phyloP scores from a whole-genome alignment of 1,139 yeast species.

The Zygosaccharomyces pseudobailii region DNA sequence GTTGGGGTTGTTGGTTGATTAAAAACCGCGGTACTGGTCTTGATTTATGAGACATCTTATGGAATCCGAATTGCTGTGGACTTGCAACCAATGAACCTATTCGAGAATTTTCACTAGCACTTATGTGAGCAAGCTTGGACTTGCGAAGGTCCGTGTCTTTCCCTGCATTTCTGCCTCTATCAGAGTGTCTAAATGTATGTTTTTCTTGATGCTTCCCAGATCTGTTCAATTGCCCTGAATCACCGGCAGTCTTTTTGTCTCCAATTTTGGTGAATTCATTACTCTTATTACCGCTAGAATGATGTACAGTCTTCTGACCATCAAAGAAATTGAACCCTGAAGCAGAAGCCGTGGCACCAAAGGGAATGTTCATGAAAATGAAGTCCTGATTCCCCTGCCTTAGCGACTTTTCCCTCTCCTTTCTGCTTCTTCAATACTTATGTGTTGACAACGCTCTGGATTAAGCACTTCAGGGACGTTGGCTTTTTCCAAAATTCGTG shows the following conservation, averaged over 20 bases:
- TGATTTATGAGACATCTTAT: conserved; percentile 13
- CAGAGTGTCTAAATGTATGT: background rate
- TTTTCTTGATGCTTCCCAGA: background rate
- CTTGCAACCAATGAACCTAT: conserved; percentile 18
- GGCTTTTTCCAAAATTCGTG: background rate
- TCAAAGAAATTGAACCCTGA: conserved; percentile 14
- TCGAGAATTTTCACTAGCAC: background rate
- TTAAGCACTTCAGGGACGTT: background rate
- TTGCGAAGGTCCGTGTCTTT: background rate
- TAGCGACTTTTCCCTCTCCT: background rate
- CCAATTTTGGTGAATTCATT: conserved; percentile 4
- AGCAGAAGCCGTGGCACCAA: conserved; percentile 15
- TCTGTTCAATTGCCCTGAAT: background rate
- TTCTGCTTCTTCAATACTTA: background rate
- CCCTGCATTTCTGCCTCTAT: background rate
- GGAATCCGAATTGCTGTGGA: conserved; percentile 23
- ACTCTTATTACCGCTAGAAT: background rate
- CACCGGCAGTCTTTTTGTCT: background rate
- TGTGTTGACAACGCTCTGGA: background rate
- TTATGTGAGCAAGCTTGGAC: background rate
- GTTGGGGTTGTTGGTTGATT: conserved; percentile 35
- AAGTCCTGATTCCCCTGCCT: background rate
- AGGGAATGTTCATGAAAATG: conserved; percentile 14
- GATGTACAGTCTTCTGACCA: conserved; percentile 1
- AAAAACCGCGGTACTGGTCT: conserved; percentile 36